phyloP scores from a whole-genome alignment of 2,329 filamentous ascomycete species.

The Nothomitra cinnamomea region DNA sequence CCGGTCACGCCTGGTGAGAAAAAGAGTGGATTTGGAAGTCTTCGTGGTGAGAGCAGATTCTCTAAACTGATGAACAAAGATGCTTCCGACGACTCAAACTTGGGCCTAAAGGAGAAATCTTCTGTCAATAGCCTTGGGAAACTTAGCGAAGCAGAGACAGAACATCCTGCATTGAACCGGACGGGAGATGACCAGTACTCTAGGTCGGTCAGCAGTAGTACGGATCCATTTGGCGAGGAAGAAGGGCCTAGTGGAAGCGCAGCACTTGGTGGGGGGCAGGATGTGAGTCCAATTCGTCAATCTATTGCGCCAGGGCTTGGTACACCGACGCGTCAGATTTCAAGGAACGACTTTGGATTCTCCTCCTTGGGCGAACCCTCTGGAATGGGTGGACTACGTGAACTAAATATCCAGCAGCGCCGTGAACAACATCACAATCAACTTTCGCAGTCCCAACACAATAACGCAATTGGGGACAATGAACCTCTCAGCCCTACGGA shows the following conservation, averaged over 20 bases:
- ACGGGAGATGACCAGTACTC: slow-evolving; percentile 26
- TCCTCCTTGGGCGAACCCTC: slow-evolving; percentile 43
- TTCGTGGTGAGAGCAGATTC: slow-evolving; percentile 64
- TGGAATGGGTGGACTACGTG: slow-evolving; percentile 38
- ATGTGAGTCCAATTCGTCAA: slow-evolving; percentile 38
- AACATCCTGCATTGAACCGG: slow-evolving; percentile 33
- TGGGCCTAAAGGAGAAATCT: slow-evolving; percentile 35
- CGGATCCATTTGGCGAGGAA: slow-evolving; percentile 55
- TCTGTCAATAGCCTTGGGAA: slow-evolving; percentile 35
- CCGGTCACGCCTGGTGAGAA: slow-evolving; percentile 49
- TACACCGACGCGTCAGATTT: slow-evolving; percentile 28
- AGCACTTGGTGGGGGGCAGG: slow-evolving; percentile 57
- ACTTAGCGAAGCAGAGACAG: slow-evolving; percentile 32
- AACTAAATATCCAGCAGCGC: slow-evolving; percentile 36
- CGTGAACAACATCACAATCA: background rate
- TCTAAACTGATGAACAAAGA: slow-evolving; percentile 74
- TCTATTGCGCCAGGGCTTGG: slow-evolving; percentile 26
- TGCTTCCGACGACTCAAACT: slow-evolving; percentile 44
- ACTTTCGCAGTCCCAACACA: slow-evolving; percentile 35
- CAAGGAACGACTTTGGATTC: slow-evolving; percentile 41
- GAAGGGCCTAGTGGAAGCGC: slow-evolving; percentile 49
- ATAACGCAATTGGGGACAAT: slow-evolving; percentile 32
- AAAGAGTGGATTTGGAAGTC: slow-evolving; percentile 46
- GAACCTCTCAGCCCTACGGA: slow-evolving; percentile 80
- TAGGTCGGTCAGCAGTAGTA: slow-evolving; percentile 31